A percentile compares a stretch with the other conserved stretches of the same genome.
Conservation (phyloP, 139 green algal genomes). For the Tetradesmus lagerheimii region DNA sequence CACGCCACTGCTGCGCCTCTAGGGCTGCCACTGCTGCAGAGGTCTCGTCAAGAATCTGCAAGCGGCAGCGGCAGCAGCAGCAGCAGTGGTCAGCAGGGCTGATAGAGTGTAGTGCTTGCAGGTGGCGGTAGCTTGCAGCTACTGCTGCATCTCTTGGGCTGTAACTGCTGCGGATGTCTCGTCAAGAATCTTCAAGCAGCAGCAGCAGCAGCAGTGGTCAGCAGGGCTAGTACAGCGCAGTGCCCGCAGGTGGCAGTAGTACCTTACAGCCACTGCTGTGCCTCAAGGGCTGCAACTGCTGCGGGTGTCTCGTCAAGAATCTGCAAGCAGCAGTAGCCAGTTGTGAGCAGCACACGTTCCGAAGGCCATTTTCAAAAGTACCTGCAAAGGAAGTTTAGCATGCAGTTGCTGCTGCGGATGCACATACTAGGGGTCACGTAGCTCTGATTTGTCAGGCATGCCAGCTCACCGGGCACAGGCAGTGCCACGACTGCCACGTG, state of each 20-base stretch:
- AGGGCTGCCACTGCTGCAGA: slow-evolving; percentile 54
- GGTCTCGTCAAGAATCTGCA: slow-evolving; percentile 51
- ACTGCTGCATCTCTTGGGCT: no score
- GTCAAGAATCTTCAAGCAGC: no score
- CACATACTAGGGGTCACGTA: no score
- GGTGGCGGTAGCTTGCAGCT: no score
- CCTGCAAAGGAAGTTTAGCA: no score
- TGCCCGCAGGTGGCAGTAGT: neutral
- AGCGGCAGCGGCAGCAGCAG: slow-evolving; percentile 17
- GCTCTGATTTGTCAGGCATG: no score
- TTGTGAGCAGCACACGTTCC: no score
- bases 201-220: neutral
- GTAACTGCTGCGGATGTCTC: neutral
- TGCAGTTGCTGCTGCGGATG: no score
- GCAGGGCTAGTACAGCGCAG: neutral
- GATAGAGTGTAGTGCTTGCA: no score
- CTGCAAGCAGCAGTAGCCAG: neutral
- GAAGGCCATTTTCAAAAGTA: no score
- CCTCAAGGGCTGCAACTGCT: slow-evolving; percentile 55
- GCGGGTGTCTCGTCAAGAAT: slow-evolving; percentile 55
- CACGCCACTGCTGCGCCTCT: slow-evolving; percentile 41
- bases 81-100: neutral
- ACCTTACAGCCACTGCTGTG: slow-evolving; percentile 19
- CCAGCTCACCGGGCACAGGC: no score
- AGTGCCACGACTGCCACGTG: no score